Percentiles rank a stretch among this genome's conserved stretches.
These are phyloP conservation scores for Hevea brasiliensis DNA, from an alignment of 345 rosid species.

Conservation along the genomic window DNA sequence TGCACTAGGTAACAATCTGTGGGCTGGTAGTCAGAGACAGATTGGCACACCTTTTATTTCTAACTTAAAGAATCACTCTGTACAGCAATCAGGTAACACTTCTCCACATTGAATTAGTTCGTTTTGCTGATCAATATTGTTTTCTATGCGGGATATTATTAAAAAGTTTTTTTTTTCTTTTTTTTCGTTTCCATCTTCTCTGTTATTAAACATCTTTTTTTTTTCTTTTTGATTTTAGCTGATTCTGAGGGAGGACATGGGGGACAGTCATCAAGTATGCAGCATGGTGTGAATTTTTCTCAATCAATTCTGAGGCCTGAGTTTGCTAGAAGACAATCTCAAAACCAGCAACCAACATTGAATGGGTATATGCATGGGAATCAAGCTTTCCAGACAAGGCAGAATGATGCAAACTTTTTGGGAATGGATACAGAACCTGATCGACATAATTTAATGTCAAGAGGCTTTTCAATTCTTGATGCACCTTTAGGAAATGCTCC, in stretches of 20 bases:
- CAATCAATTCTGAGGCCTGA: conserved; percentile 58
- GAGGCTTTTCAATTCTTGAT: conserved; percentile 48
- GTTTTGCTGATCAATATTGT: conserved; percentile 13
- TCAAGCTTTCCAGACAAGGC: conserved; percentile 48
- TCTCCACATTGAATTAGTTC: conserved; percentile 7
- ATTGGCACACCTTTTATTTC: conserved; percentile 49
- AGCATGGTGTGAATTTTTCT: conserved; percentile 52
- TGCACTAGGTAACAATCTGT: conserved; percentile 46
- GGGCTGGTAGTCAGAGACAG: conserved; percentile 65
- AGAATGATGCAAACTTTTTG: conserved; percentile 55
- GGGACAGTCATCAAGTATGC: conserved; percentile 50
- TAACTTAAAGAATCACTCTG: conserved; percentile 52
- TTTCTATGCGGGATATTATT: neutral
- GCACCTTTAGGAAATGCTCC: conserved; percentile 48
- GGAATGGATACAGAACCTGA: conserved; percentile 62
- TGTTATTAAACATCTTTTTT: conserved; percentile 15
- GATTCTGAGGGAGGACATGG: conserved; percentile 58
- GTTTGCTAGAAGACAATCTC: conserved; percentile 51
- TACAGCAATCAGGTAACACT: conserved; percentile 65
- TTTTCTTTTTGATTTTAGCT: conserved; percentile 45
- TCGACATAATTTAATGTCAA: conserved; percentile 45
- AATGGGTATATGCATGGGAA: conserved; percentile 74
- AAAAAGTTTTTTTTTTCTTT: neutral
- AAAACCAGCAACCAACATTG: conserved; percentile 48
- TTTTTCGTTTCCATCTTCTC: neutral